Evolutionary conservation across 148 eudicot species (phyloP), one percentile per base, ranked within the genome.

Genomic region (Rhododendron ovatum): DNA sequence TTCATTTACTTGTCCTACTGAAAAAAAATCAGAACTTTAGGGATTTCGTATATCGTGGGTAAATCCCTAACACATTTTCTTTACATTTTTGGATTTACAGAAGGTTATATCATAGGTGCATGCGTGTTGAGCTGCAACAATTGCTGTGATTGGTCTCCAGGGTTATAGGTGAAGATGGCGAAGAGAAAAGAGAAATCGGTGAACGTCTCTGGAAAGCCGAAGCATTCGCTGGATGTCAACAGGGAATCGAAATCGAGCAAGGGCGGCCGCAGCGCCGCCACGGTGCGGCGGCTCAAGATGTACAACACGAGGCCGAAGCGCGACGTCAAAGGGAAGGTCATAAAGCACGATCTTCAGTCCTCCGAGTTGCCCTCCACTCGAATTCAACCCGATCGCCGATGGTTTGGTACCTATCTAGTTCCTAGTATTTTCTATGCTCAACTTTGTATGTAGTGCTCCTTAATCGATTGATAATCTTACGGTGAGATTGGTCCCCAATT

Each of bases 241-340:
- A 89, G 98, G 50, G 85, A 93, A 80, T 89, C 77, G 12, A 86
- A 61, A 67, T 86, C 86, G 53, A 67, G 18, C 81, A 88, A 85
- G 78, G 89, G 90, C 69, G 85, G 88, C 48, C 96, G 99, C 22
- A 93, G 91, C 91, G 93, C 98, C 87, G 89, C 98, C 91, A 96
- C 98, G 30, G 95, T 96, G 84, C 94, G 97, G 86, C 95, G 99
- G 84, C 96, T 96, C 75, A 96, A 94, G 93, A 96, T 96, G 99
- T 96, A 96, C 84, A 93, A 92, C 1, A 85, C 84, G 63, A 91
- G 96, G 78, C 99, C 99, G 0, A 92, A 89, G 81, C 92, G 98
- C 7, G 84, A 95, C 85, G 45, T 85, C 2, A 83, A 86, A 41
- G 99, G 99, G 0, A 91, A 90, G 48, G 85, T 96, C 37, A 2